These are phyloP conservation scores for Nepenthes alata DNA, from an alignment of 179 eudicot species.

Conservation along the genomic window DNA sequence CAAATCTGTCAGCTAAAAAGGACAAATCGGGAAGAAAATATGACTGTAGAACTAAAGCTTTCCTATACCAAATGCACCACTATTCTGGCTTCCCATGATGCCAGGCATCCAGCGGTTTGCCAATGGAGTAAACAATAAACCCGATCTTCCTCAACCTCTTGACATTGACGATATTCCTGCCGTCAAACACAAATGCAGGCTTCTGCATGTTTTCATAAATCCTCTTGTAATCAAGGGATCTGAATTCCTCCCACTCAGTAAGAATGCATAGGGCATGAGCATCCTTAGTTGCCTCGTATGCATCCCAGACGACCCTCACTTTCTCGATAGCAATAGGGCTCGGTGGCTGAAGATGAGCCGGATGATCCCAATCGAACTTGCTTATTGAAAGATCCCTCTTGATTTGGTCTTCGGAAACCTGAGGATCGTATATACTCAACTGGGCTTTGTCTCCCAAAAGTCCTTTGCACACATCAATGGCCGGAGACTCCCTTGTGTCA, in stretches of 20 bases:
- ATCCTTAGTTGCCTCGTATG: conserved; percentile 35
- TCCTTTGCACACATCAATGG: conserved; percentile 45
- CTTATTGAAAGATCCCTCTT: conserved; percentile 31
- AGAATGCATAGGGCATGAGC: conserved; percentile 38
- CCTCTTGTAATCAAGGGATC: conserved; percentile 28
- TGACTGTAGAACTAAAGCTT: too few species aligned
- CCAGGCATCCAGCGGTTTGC: conserved; percentile 44
- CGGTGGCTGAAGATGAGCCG: conserved; percentile 38
- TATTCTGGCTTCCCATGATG: conserved; percentile 20
- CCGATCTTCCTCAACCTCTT: conserved; percentile 34
- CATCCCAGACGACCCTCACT: conserved; percentile 28
- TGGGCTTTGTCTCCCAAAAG: conserved; percentile 38
- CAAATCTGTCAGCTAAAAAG: too few species aligned
- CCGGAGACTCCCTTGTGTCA: conserved; percentile 44
- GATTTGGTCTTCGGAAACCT: conserved; percentile 36
- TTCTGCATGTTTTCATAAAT: conserved; percentile 37
- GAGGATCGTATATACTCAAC: conserved; percentile 36
- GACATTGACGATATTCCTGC: conserved; percentile 32
- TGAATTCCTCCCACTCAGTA: conserved; percentile 45
- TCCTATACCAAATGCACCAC: background rate
- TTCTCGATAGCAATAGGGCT: conserved; percentile 30
- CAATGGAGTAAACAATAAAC: conserved; percentile 42
- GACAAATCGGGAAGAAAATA: too few species aligned
- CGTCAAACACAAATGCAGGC: conserved; percentile 38
- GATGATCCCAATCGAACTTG: conserved; percentile 48